Evolutionary conservation across 805 yeast species (phyloP).

Genomic region (Candida chauliodis): DNA sequence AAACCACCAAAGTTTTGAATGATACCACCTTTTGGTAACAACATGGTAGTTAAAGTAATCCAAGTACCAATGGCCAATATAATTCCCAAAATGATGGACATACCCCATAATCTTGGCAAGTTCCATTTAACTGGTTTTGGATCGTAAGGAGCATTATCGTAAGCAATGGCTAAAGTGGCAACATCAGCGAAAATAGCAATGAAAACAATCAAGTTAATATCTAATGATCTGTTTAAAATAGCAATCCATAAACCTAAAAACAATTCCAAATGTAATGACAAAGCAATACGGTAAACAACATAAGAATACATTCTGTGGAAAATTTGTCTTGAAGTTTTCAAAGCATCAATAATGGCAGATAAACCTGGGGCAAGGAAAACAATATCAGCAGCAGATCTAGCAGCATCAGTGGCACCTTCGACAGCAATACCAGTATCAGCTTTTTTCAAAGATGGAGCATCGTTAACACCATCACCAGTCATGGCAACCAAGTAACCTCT

Average conservation of each 20-base stretch:
- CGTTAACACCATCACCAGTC: slow-evolving; percentile 99
- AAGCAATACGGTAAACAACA: slow-evolving; percentile 96
- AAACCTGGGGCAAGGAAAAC: slow-evolving; percentile 93
- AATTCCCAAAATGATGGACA: slow-evolving; percentile 83
- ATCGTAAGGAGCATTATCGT: slow-evolving; percentile 95
- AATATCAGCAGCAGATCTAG: slow-evolving; percentile 95
- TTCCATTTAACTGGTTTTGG: slow-evolving; percentile 95
- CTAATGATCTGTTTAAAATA: slow-evolving; percentile 77
- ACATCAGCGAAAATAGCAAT: slow-evolving; percentile 97
- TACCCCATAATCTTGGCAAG: slow-evolving; percentile 95
- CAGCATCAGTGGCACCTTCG: slow-evolving; percentile 97
- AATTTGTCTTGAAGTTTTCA: slow-evolving; percentile 92
- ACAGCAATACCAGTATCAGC: slow-evolving; percentile 92
- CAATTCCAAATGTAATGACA: slow-evolving; percentile 89
- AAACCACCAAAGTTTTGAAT: slow-evolving; percentile 93
- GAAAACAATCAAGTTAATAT: slow-evolving; percentile 90
- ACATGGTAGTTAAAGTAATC: slow-evolving; percentile 94
- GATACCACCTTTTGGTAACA: slow-evolving; percentile 86
- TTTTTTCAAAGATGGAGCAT: slow-evolving; percentile 96
- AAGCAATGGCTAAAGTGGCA: slow-evolving; percentile 95
- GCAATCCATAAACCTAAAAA: slow-evolving; percentile 97
- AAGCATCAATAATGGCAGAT: slow-evolving; percentile 89
- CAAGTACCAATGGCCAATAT: slow-evolving; percentile 89
- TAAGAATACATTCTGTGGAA: slow-evolving; percentile 99
- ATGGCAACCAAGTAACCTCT: slow-evolving; percentile 97